These are phyloP conservation scores for Zoysia matrella DNA, from an alignment of 202 grass and related monocot genomes.

Conservation along the genomic window DNA sequence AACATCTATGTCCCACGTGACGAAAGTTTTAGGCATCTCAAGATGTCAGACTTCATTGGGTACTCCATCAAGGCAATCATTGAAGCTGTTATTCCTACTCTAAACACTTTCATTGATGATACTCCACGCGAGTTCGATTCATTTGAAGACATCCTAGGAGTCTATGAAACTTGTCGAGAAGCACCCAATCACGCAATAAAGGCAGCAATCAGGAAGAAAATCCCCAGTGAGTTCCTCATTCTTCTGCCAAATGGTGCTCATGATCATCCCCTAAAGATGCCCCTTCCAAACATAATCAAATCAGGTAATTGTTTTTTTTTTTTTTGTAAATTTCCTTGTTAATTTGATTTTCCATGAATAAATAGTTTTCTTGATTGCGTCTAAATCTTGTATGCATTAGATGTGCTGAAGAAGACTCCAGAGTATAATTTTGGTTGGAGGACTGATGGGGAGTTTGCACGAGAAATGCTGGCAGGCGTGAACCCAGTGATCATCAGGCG, in stretches of 20 bases:
- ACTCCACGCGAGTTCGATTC: conserved; percentile 69
- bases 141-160: conserved; percentile 72
- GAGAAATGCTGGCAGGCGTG: no score
- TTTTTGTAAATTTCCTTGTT: neutral
- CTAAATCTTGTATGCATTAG: conserved; percentile 14
- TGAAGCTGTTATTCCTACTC: no score
- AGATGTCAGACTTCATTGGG: no score
- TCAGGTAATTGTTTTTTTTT: conserved; percentile 47
- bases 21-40: conserved; percentile 21
- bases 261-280: conserved; percentile 64
- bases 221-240: conserved; percentile 60
- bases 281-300: conserved; percentile 73
- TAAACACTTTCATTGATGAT: no score
- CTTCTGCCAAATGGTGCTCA: conserved; percentile 57
- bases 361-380: neutral
- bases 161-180: conserved; percentile 64
- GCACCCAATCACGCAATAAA: conserved; percentile 47
- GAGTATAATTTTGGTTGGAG: conserved; percentile 80
- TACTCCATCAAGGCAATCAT: no score
- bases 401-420: conserved; percentile 33
- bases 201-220: conserved; percentile 46
- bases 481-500: no score
- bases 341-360: neutral
- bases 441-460: conserved; percentile 66
- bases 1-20: conserved; percentile 81